Base-by-base conservation (phyloP, 202 grass and related monocot genomes). In the Alloteropsis angusta region DNA sequence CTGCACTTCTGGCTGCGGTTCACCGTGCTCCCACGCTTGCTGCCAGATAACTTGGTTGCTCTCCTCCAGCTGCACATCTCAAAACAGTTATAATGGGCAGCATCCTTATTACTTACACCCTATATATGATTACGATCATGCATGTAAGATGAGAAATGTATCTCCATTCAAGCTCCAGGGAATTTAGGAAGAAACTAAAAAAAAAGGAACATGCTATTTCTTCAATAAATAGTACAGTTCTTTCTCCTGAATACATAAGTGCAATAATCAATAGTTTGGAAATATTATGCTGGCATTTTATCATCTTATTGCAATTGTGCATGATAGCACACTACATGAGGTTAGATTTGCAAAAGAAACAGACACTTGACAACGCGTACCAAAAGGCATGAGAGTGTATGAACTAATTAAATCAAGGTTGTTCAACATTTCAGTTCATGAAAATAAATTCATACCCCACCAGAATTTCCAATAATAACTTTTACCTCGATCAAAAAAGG, bases 61-160 rank as follows among this genome's bases (percentile, higher is more conserved):
- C 61, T 97, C 91, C 41, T 97, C 95, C 74, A 97, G 52, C 95
- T 97, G 87, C 47, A 86, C 70, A 39, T 49, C 2, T 22, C 56
- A 80, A 64, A 70, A 77, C 32, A 77, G 72, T 50, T 44, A 60
- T 49, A 61, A 52, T 75, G 22, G 57, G 64, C 28, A 48, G 3
- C 8, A 36, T 35, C 25, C 38, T 76, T 19, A 9, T 16, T 61
- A 16, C 9, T 4, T 60, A 30, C 28, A 60, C 26, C 17, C 5
- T 15, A 36, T 48, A 13, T 21, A n/a, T 41, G 13, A 26, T 53
- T 60, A 30, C 7, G 17, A 60, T 47, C 22, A 7, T 15, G 41
- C 22, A 7, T 15, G 41, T 44, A 36, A 25, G 53, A n/a, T 5
- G 26, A 52, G 8, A 21, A 46, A 34, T 21, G 23, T 14, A 53